phyloP scores from a whole-genome alignment of 305 asterid species.

The Stenogyne calaminthoides region DNA sequence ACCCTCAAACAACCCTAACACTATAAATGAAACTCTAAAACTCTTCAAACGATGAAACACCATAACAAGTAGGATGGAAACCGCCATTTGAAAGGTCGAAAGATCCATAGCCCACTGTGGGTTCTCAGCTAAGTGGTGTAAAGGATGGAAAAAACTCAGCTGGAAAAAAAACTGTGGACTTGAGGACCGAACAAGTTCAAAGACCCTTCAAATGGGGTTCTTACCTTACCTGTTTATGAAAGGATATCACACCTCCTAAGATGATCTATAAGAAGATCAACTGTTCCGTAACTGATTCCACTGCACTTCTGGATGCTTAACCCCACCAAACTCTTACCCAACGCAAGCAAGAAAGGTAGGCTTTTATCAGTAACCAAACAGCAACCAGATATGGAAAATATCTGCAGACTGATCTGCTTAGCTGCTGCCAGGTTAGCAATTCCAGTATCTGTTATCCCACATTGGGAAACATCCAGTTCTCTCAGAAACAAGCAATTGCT shows the following conservation, averaged over 20 bases:
- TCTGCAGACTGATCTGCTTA: slow-evolving; percentile 48
- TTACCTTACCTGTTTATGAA: slow-evolving; percentile 33
- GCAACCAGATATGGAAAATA: slow-evolving; percentile 61
- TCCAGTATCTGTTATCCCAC: slow-evolving; percentile 65
- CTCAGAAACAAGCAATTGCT: slow-evolving; percentile 50
- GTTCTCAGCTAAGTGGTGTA: slow-evolving; percentile 50
- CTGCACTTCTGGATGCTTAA: slow-evolving; percentile 67
- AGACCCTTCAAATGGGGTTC: slow-evolving; percentile 32
- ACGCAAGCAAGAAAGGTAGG: slow-evolving; percentile 44
- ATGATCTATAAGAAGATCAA: slow-evolving; percentile 56
- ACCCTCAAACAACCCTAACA: slow-evolving; percentile 37
- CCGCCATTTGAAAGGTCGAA: slow-evolving; percentile 35
- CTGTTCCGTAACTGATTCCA: slow-evolving; percentile 43
- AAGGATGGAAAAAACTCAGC: slow-evolving; percentile 38
- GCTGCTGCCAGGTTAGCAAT: slow-evolving; percentile 52
- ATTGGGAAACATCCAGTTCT: slow-evolving; percentile 67
- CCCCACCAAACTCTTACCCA: slow-evolving; percentile 61
- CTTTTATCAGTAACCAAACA: slow-evolving; percentile 48
- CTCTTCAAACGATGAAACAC: not conserved
- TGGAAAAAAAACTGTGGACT: slow-evolving; percentile 51
- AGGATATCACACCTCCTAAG: slow-evolving; percentile 81
- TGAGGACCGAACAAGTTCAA: slow-evolving; percentile 33
- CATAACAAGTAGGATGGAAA: slow-evolving; percentile 15
- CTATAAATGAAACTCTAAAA: not conserved
- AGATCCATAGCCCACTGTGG: slow-evolving; percentile 42